Evolutionary conservation across 768 basidiomycete species (phyloP).

Genomic region (Aureoboletus auriporus): DNA sequence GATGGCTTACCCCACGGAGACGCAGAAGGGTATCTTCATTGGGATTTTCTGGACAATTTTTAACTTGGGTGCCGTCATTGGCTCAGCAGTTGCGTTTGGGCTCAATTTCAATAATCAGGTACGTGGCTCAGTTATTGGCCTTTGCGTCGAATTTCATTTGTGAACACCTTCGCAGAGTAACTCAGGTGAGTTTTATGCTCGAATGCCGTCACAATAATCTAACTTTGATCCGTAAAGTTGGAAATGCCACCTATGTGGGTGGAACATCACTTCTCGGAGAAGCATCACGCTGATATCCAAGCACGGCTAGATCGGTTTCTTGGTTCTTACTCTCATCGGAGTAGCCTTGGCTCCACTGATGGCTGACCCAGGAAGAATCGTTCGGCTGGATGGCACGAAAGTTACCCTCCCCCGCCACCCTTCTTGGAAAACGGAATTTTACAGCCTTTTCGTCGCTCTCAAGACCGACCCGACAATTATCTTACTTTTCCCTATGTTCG

Average conservation of each 20-base stretch:
- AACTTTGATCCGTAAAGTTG: constrained; percentile 36
- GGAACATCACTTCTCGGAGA: not conserved
- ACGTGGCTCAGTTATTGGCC: constrained; percentile 15
- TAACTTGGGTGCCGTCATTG: constrained; percentile 77
- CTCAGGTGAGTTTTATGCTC: constrained; percentile 20
- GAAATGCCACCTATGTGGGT: constrained; percentile 73
- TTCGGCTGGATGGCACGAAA: constrained; percentile 72
- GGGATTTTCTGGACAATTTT: constrained; percentile 84
- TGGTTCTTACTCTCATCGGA: constrained; percentile 68
- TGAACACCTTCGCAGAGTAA: constrained; percentile 18
- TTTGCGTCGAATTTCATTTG: not conserved
- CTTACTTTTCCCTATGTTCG: constrained; percentile 81
- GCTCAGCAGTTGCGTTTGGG: constrained; percentile 70
- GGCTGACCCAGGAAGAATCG: constrained; percentile 67
- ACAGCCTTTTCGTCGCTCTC: constrained; percentile 64
- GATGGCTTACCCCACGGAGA: constrained; percentile 79
- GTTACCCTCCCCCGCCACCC: constrained; percentile 61
- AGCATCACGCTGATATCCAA: not conserved
- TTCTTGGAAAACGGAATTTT: constrained; percentile 74
- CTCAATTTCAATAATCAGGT: constrained; percentile 64
- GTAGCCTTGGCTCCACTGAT: constrained; percentile 63
- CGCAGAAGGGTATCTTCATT: constrained; percentile 73
- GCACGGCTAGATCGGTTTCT: constrained; percentile 63
- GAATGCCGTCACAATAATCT: not conserved
- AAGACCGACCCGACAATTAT: constrained; percentile 68